A percentile compares a stretch with the other conserved stretches of the same genome.
phyloP scores from a whole-genome alignment of 2,329 filamentous ascomycete genomes.

The Ophiostoma piceae region DNA sequence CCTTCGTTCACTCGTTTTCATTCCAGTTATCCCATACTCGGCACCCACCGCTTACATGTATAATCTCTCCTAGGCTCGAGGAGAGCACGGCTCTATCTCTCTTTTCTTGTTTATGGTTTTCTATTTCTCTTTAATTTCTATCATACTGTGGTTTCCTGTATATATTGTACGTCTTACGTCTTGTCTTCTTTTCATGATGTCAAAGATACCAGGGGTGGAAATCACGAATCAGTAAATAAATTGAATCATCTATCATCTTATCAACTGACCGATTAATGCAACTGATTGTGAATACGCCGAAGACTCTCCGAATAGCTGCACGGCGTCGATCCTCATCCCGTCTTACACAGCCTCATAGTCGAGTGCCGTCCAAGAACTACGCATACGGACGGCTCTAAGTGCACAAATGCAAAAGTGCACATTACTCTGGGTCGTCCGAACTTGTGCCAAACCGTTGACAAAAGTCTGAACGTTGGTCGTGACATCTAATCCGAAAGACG shows the following conservation, averaged over 20 bases:
- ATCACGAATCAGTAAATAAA: neutral
- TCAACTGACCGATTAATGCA: no score
- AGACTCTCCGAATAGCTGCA: neutral
- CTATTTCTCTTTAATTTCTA: conserved; percentile 4
- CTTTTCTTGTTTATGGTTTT: neutral
- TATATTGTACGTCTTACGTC: neutral
- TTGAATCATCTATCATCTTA: neutral
- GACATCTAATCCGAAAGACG: no score
- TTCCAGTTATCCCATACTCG: neutral
- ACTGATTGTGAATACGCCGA: neutral
- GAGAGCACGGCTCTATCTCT: neutral
- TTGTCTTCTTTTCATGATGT: neutral
- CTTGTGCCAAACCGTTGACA: neutral
- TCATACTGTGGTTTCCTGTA: conserved; percentile 9
- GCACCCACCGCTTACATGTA: neutral
- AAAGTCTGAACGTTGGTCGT: no score
- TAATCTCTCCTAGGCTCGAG: neutral
- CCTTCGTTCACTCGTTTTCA: neutral
- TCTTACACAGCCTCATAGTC: neutral
- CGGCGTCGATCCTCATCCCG: neutral
- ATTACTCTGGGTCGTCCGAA: neutral
- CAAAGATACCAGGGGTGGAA: neutral
- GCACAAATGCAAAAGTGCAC: neutral
- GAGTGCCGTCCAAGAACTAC: neutral
- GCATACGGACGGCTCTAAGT: neutral